Conservation (phyloP, 1,139 yeast genomes). For the Pichia sp. region DNA sequence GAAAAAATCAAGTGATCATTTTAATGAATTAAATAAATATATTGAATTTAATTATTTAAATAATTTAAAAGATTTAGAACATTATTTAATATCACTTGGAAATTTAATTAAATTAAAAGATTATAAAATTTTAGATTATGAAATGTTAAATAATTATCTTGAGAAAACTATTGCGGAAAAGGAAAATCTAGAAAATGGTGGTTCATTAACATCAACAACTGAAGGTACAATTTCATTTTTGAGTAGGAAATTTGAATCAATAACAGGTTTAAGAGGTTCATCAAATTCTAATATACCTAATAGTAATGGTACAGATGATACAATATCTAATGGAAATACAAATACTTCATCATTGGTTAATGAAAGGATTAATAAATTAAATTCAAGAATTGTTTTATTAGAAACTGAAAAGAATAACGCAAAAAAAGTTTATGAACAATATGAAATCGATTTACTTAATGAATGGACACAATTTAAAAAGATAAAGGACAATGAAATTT, state of each 20-base stretch:
- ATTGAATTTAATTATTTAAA: conserved; percentile 80
- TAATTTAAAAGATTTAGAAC: conserved; percentile 80
- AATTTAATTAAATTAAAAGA: conserved; percentile 77
- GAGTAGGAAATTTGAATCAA: conserved; percentile 28
- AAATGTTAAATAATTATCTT: conserved; percentile 75
- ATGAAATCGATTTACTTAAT: conserved; percentile 54
- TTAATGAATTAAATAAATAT: conserved; percentile 47
- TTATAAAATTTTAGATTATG: conserved; percentile 85
- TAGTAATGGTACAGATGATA: conserved; percentile 34
- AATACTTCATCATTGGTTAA: conserved; percentile 40
- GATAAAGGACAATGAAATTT: conserved; percentile 73
- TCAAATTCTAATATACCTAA: conserved; percentile 17
- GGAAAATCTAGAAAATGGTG: conserved; percentile 52
- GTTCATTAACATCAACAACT: conserved; percentile 29
- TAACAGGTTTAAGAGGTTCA: conserved; percentile 24
- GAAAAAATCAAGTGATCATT: conserved; percentile 40
- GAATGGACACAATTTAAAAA: conserved; percentile 82
- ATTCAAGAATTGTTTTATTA: conserved; percentile 24
- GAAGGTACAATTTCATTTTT: conserved; percentile 31
- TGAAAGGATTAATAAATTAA: conserved; percentile 42
- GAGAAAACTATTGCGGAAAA: conserved; percentile 65
- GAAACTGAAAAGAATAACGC: conserved; percentile 26
- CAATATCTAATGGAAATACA: not conserved
- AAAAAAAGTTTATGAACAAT: conserved; percentile 48
- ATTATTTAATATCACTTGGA: conserved; percentile 72